A percentile compares a stretch with the other conserved stretches of the same genome.
These are phyloP conservation scores for Aspergillus cristatus DNA, from an alignment of 495 filamentous ascomycete genomes.

Conservation along the genomic window DNA sequence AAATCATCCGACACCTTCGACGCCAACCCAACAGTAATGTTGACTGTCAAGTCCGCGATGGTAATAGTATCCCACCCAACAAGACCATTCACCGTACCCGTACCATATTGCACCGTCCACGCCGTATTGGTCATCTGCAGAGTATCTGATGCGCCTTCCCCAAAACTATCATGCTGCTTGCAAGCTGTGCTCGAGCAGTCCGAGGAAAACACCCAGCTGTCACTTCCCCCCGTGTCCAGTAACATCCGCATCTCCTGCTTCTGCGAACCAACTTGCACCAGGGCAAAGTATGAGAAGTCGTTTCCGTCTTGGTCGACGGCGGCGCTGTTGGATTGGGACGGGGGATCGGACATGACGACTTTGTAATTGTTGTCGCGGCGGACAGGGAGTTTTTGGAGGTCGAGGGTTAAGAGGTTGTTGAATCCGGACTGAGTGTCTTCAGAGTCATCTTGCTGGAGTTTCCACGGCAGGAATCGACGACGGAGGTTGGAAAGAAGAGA, in stretches of 20 bases:
- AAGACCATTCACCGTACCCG: constrained; percentile 55
- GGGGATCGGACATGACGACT: constrained; percentile 45
- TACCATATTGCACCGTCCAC: constrained; percentile 62
- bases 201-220: constrained; percentile 69
- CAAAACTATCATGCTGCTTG: constrained; percentile 56
- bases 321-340: constrained; percentile 47
- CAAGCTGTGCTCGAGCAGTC: constrained; percentile 56
- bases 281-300: constrained; percentile 70
- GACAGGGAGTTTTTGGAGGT: constrained; percentile 22
- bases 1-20: constrained; percentile 60
- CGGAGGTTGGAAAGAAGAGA: constrained; percentile 4
- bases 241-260: constrained; percentile 60
- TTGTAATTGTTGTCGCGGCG: constrained; percentile 44
- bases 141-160: constrained; percentile 47
- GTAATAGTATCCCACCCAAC: constrained; percentile 53
- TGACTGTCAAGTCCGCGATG: constrained; percentile 53
- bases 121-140: constrained; percentile 34
- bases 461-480: constrained; percentile 31
- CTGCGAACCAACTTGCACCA: constrained; percentile 56
- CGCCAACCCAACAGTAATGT: constrained; percentile 60
- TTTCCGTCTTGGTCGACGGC: constrained; percentile 65
- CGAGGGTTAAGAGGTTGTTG: constrained; percentile 15
- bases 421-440: constrained; percentile 10
- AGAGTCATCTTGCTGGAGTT: constrained; percentile 6
- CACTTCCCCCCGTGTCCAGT: constrained; percentile 68